Base-by-base conservation (phyloP, 306 rosid species). In the Argentina anserina region DNA sequence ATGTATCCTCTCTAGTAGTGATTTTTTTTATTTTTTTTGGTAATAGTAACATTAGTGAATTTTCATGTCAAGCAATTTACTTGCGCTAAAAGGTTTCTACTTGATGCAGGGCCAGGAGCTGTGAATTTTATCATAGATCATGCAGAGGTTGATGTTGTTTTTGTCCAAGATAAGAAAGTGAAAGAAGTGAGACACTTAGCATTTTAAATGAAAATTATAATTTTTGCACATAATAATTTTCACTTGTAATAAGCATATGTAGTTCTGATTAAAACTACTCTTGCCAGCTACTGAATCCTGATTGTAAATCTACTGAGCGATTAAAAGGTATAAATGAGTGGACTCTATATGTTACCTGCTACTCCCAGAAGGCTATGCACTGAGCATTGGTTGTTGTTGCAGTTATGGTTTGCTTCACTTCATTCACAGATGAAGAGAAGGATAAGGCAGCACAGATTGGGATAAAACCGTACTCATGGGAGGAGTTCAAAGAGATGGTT, bases 331-430 rank as follows among this genome's bases (percentile, higher is more conserved):
- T 79, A 80, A 69, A 61, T 64, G 62, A 59, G 1, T 59, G 25
- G 31, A 75, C 68, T 47, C 8, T 36, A 47, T 56, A 56, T 75
- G 36, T 58, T 75, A 36, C 21, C 23, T 18, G 41, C 50, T 60
- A 43, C 28, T 60, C 36, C 65, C 25, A 52, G 45, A 84, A 72
- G 49, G 41, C 72, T 60, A 46, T 46, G 20, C 4, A 81, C 72
- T 47, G 75, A 81, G 71, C 73, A n/a, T 72, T 56, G 69, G 53
- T 80, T 85, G 45, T 72, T 75, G 64, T 77, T 56, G 81, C 89
- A 90, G 98, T 83, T 1, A 53, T 92, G 21, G 87, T 92, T 56
- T 84, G 89, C 88, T 92, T 90, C 88, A 86, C 86, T 78, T 79
- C 90, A 17, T 80, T 90, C 69, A 83, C 90, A 14, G 79, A 79